phyloP scores from a whole-genome alignment of 768 basidiomycete genomes.

The Gelatoporia subvermispora region DNA sequence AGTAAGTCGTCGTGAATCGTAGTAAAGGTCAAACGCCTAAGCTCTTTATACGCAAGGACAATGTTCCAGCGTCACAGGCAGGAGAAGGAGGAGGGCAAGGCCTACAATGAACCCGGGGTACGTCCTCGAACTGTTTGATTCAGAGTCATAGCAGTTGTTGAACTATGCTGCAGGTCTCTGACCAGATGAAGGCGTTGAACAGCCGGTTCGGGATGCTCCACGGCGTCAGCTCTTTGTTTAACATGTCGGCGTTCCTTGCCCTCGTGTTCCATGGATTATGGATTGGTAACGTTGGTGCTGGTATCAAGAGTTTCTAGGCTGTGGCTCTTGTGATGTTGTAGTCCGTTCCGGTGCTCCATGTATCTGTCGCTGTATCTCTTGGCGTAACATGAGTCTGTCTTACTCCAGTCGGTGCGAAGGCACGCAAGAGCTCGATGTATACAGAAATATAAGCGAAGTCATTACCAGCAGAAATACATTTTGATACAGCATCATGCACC shows the following conservation, averaged over 20 bases:
- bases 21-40: not conserved
- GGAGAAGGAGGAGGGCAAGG: conserved; percentile 71
- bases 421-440: too few relatives aligned
- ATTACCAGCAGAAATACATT: conserved; percentile 14
- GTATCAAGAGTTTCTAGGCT: conserved; percentile 5
- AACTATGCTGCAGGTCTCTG: conserved; percentile 46
- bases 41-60: conserved; percentile 38
- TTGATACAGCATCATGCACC: conserved; percentile 51
- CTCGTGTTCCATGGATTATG: conserved; percentile 67
- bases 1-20: conserved; percentile 32
- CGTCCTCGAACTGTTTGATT: conserved; percentile 19
- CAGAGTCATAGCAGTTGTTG: conserved; percentile 1
- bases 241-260: conserved; percentile 54
- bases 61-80: conserved; percentile 70
- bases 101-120: conserved; percentile 62
- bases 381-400: too few relatives aligned
- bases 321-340: conserved; percentile 2
- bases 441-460: conserved; percentile 28
- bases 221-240: conserved; percentile 64
- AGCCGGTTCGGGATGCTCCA: conserved; percentile 62
- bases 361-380: too few relatives aligned
- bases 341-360: not conserved
- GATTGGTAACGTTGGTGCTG: conserved; percentile 56
- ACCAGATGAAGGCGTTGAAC: conserved; percentile 65
- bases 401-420: too few relatives aligned